Evolutionary conservation across 169 alveolate species (phyloP), one percentile per base, ranked within the genome.

Genomic region (Plasmodium coatneyi): DNA sequence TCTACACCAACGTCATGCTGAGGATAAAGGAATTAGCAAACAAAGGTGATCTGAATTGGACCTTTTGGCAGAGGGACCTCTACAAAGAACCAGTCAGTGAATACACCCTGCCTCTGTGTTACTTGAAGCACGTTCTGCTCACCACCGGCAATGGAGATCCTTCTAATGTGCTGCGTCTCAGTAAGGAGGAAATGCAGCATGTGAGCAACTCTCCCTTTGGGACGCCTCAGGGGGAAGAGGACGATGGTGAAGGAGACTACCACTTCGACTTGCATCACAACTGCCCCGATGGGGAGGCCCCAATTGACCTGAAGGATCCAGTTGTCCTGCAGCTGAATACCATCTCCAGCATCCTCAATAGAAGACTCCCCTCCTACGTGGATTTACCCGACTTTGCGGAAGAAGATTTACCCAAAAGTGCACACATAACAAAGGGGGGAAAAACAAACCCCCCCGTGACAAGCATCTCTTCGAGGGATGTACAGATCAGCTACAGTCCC

Each of bases 321-420:
- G 6, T 3, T 28, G 46, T 74, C 41, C 46, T 25, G 14, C 93
- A 86, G 41, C 46, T 86, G 41, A 86, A 86, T 28, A 86, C 93
- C 14, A 34, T 86, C 22, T 86, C 93, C 2, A 86, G 80, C 46
- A 74, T 86, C 7, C 28, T 86, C 66, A 49, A 74, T 43, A 52
- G 43, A 32, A 86, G 41, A 76, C 39, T 86, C 12, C 43, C 86
- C 16, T 66, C 84, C 10, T 86, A 86, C 66, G 86, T 74, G 5
- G 84, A 86, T 2, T 39, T 86, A 16, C 93, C 93, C 22, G 72
- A 86, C 3, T 86, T 86, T 74, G 84, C 93, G 36, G 25, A 52
- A 9, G 43, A 52, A 0, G 93, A 86, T 54, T 25, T 86, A 43
- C 83, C 93, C 56, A 86, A 56, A 34, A 86, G 32, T 25, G 93